Evolutionary conservation across 2,329 filamentous ascomycete species (phyloP).

Genomic region (Aspergillus flavus): DNA sequence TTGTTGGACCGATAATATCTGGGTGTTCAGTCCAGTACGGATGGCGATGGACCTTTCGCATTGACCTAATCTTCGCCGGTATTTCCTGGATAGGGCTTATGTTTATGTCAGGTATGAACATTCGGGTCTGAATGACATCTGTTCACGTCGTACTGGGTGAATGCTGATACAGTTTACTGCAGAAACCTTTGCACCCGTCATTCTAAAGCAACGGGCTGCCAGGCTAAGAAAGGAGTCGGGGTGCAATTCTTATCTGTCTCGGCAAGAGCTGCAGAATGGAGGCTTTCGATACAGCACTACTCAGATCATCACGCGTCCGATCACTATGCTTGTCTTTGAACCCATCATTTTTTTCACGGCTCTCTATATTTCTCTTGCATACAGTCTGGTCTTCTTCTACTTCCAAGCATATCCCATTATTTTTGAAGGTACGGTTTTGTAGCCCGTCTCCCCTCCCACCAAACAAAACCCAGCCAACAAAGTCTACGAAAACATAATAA

Average conservation of each 20-base stretch:
- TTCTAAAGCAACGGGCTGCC: constrained; percentile 60
- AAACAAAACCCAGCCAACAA: background rate
- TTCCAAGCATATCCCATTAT: constrained; percentile 76
- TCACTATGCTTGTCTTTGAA: constrained; percentile 73
- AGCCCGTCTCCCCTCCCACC: too few relatives aligned
- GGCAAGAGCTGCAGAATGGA: constrained; percentile 60
- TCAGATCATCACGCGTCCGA: constrained; percentile 70
- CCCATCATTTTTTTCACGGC: constrained; percentile 73
- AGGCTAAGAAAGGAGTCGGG: constrained; percentile 60
- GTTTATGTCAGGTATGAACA: constrained; percentile 55
- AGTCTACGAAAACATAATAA: too few relatives aligned
- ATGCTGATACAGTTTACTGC: too few relatives aligned
- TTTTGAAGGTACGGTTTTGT: constrained; percentile 51
- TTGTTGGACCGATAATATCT: constrained; percentile 48
- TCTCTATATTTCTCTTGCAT: constrained; percentile 71
- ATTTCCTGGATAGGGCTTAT: constrained; percentile 60
- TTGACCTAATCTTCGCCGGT: constrained; percentile 67
- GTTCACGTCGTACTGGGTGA: background rate
- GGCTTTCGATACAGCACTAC: constrained; percentile 51
- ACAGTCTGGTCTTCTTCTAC: constrained; percentile 71
- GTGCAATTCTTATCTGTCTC: constrained; percentile 54
- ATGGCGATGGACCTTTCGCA: constrained; percentile 56
- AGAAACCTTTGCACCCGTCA: constrained; percentile 64
- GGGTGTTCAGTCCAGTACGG: constrained; percentile 44
- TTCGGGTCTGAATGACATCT: too few relatives aligned